Evolutionary conservation across 1,284 basidiomycete genomes (phyloP).

Genomic region (Ganoderma boninense): DNA sequence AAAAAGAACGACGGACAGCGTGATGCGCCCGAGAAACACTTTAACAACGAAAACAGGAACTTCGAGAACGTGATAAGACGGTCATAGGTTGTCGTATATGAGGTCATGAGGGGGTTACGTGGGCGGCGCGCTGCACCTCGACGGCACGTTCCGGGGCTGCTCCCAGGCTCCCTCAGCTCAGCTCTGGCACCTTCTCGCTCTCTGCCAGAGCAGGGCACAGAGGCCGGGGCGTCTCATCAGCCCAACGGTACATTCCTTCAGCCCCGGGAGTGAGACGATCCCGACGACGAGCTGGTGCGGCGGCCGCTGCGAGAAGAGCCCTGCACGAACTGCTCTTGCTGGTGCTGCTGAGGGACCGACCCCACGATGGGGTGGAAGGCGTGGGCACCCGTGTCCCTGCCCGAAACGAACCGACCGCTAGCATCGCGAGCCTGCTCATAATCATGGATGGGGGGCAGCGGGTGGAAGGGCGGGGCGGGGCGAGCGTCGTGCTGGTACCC

Average conservation of each 20-base stretch:
- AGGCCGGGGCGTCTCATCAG: slow-evolving; percentile 9
- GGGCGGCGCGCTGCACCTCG: not conserved
- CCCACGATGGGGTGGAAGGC: slow-evolving; percentile 3
- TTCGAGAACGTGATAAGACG: slow-evolving; percentile 5
- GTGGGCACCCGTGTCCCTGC: not conserved
- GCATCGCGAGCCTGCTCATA: slow-evolving; percentile 15
- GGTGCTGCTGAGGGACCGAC: not conserved
- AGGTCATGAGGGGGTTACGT: slow-evolving; percentile 7
- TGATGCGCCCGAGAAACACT: not conserved
- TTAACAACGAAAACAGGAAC: not conserved
- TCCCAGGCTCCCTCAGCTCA: slow-evolving; percentile 13
- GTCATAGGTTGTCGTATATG: slow-evolving; percentile 5
- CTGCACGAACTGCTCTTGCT: slow-evolving; percentile 17
- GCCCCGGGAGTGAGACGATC: slow-evolving; percentile 21
- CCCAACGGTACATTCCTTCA: slow-evolving; percentile 5
- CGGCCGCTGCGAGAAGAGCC: slow-evolving; percentile 21
- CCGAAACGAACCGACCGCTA: slow-evolving; percentile 20
- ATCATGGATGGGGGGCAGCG: slow-evolving; percentile 5
- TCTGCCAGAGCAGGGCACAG: slow-evolving; percentile 10
- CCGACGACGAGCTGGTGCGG: slow-evolving; percentile 22
- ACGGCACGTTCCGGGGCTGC: not conserved
- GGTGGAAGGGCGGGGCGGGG: slow-evolving; percentile 9
- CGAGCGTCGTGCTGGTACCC: slow-evolving; percentile 11
- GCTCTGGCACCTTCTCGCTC: slow-evolving; percentile 8
- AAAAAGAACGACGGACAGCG: not conserved